phyloP scores from a whole-genome alignment of 257 asterid species.

The Nicotiana knightiana region DNA sequence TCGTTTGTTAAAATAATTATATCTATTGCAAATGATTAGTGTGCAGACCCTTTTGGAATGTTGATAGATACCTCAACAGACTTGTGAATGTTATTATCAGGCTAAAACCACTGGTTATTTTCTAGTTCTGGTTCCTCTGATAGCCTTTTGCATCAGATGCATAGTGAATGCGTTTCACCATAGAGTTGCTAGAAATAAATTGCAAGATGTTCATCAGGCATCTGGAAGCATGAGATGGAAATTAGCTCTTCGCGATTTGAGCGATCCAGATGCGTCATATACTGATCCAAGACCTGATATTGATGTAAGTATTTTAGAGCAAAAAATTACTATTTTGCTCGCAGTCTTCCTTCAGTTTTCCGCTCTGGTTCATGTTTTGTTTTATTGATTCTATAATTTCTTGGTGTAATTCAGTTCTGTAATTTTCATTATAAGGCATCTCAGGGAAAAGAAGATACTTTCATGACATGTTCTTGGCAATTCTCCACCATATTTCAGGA shows the following conservation, averaged over 20 bases:
- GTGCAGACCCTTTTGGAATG: background rate
- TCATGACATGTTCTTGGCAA: background rate
- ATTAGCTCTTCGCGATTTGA: slow-evolving; percentile 43
- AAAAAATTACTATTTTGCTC: background rate
- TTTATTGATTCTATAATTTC: background rate
- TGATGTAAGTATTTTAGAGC: slow-evolving; percentile 36
- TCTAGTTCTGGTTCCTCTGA: slow-evolving; percentile 56
- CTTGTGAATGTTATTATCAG: slow-evolving; percentile 33
- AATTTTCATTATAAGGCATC: background rate
- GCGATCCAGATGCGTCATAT: slow-evolving; percentile 36
- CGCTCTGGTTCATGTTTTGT: background rate
- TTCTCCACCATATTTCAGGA: background rate
- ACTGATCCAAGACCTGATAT: slow-evolving; percentile 31
- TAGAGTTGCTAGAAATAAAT: slow-evolving; percentile 20
- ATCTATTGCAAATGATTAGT: background rate
- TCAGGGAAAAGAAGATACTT: background rate
- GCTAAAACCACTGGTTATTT: slow-evolving; percentile 48
- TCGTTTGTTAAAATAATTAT: background rate
- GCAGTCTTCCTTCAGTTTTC: background rate
- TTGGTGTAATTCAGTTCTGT: background rate
- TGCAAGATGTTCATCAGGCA: slow-evolving; percentile 13
- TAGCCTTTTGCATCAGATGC: slow-evolving; percentile 63
- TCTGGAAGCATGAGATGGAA: slow-evolving; percentile 48
- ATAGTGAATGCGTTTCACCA: slow-evolving; percentile 29
- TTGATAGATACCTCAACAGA: slow-evolving; percentile 26